Percentiles rank a stretch among this genome's conserved stretches.
These are phyloP conservation scores for Tarenaya hassleriana DNA, from an alignment of 345 rosid species.

Conservation along the genomic window DNA sequence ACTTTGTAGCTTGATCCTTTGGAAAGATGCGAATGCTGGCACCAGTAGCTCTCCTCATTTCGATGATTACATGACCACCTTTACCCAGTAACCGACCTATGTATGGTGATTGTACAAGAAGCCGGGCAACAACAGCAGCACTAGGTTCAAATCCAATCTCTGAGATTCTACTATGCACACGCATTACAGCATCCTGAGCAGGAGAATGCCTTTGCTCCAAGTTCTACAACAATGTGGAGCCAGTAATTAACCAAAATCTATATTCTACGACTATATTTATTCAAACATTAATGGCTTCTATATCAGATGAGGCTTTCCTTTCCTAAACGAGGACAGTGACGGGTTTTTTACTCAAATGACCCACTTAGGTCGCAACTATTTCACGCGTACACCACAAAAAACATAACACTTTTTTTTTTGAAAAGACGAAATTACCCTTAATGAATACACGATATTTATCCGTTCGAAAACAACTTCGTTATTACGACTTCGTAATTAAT, in stretches of 20 bases:
- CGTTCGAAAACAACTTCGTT: too few relatives aligned
- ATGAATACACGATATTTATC: too few relatives aligned
- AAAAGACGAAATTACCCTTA: too few relatives aligned
- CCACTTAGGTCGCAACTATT: too few relatives aligned
- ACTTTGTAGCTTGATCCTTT: constrained; percentile 52
- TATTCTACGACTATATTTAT: not conserved
- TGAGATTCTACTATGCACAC: constrained; percentile 58
- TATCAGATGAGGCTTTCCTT: too few relatives aligned
- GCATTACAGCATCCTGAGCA: constrained; percentile 70
- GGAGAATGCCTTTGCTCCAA: constrained; percentile 60
- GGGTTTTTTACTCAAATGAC: too few relatives aligned
- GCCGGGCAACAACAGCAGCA: constrained; percentile 59
- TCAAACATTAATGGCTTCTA: not conserved
- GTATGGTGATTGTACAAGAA: constrained; percentile 57
- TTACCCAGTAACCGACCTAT: constrained; percentile 64
- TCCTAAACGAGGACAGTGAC: too few relatives aligned
- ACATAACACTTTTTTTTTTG: too few relatives aligned
- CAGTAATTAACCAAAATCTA: not conserved
- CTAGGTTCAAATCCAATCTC: constrained; percentile 75
- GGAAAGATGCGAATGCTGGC: constrained; percentile 57
- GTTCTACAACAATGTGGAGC: constrained; percentile 37
- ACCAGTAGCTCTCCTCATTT: constrained; percentile 74
- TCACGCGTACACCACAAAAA: too few relatives aligned
- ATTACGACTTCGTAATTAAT: too few relatives aligned
- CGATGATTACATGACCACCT: constrained; percentile 59